phyloP scores from a whole-genome alignment of 768 basidiomycete species.

The Leccinum variicolor region DNA sequence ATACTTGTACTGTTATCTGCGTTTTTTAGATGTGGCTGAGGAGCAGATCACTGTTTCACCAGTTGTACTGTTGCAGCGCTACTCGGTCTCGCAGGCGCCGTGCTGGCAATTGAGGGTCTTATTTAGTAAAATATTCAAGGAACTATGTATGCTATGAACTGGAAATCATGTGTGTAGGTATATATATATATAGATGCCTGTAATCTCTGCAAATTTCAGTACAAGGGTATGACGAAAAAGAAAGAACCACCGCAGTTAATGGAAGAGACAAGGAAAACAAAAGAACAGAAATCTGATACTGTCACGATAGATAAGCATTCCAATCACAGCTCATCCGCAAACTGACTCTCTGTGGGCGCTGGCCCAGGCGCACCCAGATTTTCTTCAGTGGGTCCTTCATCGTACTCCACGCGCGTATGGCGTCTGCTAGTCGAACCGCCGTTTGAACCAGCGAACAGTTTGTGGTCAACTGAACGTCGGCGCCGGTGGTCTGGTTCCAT shows the following conservation, averaged over 20 bases:
- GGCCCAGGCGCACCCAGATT: slow-evolving; percentile 24
- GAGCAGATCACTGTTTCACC: not conserved
- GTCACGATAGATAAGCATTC: not conserved
- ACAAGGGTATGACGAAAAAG: not conserved
- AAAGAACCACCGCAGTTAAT: not conserved
- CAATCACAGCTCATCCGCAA: slow-evolving; percentile 20
- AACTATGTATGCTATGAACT: not conserved
- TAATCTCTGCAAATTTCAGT: not conserved
- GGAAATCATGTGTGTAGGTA: not conserved
- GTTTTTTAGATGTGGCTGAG: not conserved
- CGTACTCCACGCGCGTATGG: slow-evolving; percentile 2
- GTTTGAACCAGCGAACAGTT: slow-evolving; percentile 6
- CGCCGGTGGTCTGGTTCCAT: slow-evolving; percentile 64
- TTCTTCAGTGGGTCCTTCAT: slow-evolving; percentile 5
- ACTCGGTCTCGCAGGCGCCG: too few species aligned
- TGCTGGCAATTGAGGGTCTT: too few species aligned
- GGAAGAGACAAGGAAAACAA: not conserved
- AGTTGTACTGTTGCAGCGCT: too few species aligned
- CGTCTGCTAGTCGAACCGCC: slow-evolving; percentile 9
- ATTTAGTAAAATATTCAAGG: not conserved
- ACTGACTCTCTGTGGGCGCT: slow-evolving; percentile 33
- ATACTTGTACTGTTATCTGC: not conserved
- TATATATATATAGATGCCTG: not conserved
- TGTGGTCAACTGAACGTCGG: slow-evolving; percentile 26
- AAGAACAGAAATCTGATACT: not conserved